Evolutionary conservation across 2,329 filamentous ascomycete species (phyloP).

Genomic region (Xylariaceae sp.): DNA sequence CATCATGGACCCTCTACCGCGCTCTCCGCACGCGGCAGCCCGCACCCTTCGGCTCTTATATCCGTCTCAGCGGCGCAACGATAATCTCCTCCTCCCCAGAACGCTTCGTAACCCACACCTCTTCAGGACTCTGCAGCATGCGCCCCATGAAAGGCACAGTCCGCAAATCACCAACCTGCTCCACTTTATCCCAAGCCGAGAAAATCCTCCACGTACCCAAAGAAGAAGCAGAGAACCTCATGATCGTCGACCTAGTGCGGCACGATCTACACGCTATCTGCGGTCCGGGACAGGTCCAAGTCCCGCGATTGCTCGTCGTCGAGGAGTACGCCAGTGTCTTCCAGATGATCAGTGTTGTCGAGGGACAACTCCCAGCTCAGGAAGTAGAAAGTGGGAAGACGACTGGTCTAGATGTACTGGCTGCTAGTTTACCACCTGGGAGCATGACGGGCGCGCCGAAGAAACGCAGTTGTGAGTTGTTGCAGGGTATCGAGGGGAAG

Average conservation of each 20-base stretch:
- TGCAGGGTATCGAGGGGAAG: slow-evolving; percentile 63
- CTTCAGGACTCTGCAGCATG: slow-evolving; percentile 66
- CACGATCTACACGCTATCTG: slow-evolving; percentile 89
- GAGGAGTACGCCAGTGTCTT: slow-evolving; percentile 91
- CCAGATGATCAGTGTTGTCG: slow-evolving; percentile 85
- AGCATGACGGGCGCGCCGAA: slow-evolving; percentile 98
- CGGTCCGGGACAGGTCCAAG: slow-evolving; percentile 68
- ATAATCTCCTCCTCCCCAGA: slow-evolving; percentile 85
- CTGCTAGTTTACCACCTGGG: slow-evolving; percentile 77
- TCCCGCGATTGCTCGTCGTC: slow-evolving; percentile 77
- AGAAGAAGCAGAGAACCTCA: slow-evolving; percentile 92
- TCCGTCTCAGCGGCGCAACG: slow-evolving; percentile 67
- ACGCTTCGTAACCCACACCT: slow-evolving; percentile 67
- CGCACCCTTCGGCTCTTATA: slow-evolving; percentile 80
- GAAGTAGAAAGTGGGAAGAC: slow-evolving; percentile 29
- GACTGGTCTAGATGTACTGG: slow-evolving; percentile 73
- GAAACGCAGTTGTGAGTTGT: slow-evolving; percentile 83
- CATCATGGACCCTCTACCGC: slow-evolving; percentile 70
- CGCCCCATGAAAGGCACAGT: slow-evolving; percentile 96
- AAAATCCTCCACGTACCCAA: slow-evolving; percentile 75
- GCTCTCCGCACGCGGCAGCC: slow-evolving; percentile 70
- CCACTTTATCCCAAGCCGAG: slow-evolving; percentile 71
- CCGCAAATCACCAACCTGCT: slow-evolving; percentile 60
- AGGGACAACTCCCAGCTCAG: slow-evolving; percentile 57
- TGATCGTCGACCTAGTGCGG: slow-evolving; percentile 96